Evolutionary conservation across 2,329 filamentous ascomycete species (phyloP).

Genomic region (Furcasterigmium furcatum): DNA sequence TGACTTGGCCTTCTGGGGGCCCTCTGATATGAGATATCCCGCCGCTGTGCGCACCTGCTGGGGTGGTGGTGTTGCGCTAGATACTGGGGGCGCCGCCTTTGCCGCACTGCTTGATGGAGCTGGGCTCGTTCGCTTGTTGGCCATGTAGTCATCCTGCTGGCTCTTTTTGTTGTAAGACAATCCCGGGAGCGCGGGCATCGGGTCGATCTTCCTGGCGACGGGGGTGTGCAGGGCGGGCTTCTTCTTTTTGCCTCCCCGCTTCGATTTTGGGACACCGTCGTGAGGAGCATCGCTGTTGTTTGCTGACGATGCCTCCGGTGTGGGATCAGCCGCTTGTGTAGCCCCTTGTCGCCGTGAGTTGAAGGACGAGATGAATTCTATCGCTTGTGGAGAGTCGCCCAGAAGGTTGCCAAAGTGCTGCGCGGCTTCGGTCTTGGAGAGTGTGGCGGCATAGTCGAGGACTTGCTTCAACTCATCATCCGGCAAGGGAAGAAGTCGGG

Average conservation of each 20-base stretch:
- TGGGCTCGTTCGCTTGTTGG: constrained; percentile 46
- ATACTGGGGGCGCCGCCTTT: constrained; percentile 23
- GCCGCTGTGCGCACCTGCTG: constrained; percentile 61
- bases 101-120: constrained; percentile 31
- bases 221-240: constrained; percentile 63
- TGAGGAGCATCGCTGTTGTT: constrained; percentile 7
- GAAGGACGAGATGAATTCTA: constrained; percentile 78
- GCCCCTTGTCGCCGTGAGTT: constrained; percentile 60
- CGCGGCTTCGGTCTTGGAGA: constrained; percentile 74
- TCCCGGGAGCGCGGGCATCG: constrained; percentile 61
- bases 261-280: constrained; percentile 46
- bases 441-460: constrained; percentile 73
- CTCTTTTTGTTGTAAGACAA: constrained; percentile 72
- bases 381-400: constrained; percentile 73
- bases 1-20: constrained; percentile 54
- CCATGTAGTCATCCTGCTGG: constrained; percentile 71
- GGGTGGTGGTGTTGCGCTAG: constrained; percentile 13
- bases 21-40: constrained; percentile 80
- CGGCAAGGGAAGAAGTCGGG: constrained; percentile 78
- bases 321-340: constrained; percentile 10
- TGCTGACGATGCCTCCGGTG: constrained; percentile 1
- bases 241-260: constrained; percentile 50
- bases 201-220: constrained; percentile 59
- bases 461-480: constrained; percentile 82
- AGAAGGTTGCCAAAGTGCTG: constrained; percentile 86